A percentile compares a stretch with the other conserved stretches of the same genome.
These are phyloP conservation scores for Blepharisma japonicum DNA, from an alignment of 73 alveolate species.

Conservation along the genomic window DNA sequence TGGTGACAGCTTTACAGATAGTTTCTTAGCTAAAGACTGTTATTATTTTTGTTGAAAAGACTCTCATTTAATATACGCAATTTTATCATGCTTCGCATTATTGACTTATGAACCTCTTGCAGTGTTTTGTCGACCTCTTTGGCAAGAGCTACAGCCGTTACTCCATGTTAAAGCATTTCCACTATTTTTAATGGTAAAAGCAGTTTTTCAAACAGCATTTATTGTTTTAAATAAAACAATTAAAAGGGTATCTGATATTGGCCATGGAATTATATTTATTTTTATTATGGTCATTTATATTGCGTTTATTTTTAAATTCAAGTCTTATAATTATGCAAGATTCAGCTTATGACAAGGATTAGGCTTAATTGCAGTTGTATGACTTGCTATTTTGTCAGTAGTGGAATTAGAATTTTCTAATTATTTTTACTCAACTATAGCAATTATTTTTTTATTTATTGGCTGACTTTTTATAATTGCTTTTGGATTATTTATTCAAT, in stretches of 20 bases:
- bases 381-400: background rate
- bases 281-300: background rate
- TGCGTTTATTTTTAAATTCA: background rate
- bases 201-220: background rate
- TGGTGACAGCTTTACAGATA: background rate
- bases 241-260: background rate
- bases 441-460: too few relatives aligned
- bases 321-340: conserved; percentile 11
- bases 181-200: background rate
- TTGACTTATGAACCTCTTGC: background rate
- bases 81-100: background rate
- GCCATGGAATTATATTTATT: conserved; percentile 2
- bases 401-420: too few relatives aligned
- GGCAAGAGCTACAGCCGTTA: background rate
- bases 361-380: background rate
- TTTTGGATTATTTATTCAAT: too few relatives aligned
- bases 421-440: too few relatives aligned
- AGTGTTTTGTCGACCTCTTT: background rate
- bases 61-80: background rate
- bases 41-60: background rate
- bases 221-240: background rate
- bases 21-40: background rate
- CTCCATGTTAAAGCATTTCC: background rate
- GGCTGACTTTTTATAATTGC: too few relatives aligned
- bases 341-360: conserved; percentile 22